Base-by-base conservation (phyloP, 169 alveolate genomes). In the Plasmodium falciparum region DNA sequence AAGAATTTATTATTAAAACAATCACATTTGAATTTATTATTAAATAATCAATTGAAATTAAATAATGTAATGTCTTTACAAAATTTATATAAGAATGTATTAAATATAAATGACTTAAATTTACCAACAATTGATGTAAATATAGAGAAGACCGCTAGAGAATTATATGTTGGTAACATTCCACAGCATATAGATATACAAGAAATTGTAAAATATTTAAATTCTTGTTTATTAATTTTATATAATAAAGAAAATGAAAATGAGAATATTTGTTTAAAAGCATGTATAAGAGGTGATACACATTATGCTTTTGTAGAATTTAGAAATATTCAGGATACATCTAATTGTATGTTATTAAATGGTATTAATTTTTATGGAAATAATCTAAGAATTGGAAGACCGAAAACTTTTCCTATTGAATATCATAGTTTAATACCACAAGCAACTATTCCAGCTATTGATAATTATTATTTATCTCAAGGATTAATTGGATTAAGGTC, bases 291-390 rank as follows among this genome's bases (percentile, higher is more conserved):
- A 39, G 93, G 97, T n/a, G 99, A 98, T 88, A 98, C 99, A 0
- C 97, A 96, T 76, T 98, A 97, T 90, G 99, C 98, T n/a, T 98
- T 98, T 93, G 97, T 97, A 4, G 99, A 98, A 76, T 97, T 97
- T 78, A 72, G 99, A 63, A 93, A 97, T 50, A 93, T 97, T 43
- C 99, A 97, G 86, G 99, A 97, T 75, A 98, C 99, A 22, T 78
- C 95, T 47, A 93, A 92, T 59, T 94, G 94, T 52, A 80, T 93
- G 96, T 73, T 92, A 70, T 54, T 93, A 59, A 93, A 93, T 52
- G 96, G 96, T 3, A 75, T 93, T 8, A 88, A 92, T 47, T 93
- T 93, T 75, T 71, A 62, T n/a, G 71, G 86, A 4, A 66, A 65
- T 58, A 89, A 92, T 43, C 61, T 93, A 22, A 73, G 95, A 17